Evolutionary conservation across 2,329 filamentous ascomycete species (phyloP), one percentile per base, ranked within the genome.

Genomic region (Botrytis hyacinthi): DNA sequence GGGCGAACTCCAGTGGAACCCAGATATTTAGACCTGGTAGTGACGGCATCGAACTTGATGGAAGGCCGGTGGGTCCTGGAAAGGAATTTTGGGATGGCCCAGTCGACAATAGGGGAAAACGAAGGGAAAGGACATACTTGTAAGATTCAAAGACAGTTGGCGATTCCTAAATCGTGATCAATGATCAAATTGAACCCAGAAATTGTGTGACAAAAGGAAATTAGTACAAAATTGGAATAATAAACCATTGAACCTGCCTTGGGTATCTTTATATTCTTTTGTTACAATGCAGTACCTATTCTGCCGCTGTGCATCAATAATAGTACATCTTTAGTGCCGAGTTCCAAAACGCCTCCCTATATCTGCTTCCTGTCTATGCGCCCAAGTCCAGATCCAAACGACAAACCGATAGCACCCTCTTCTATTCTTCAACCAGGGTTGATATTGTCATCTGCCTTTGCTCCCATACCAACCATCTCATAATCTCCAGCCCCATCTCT

Each of bases 401-500:
- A 69, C 37, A 69, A 57, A 32, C n/a, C 48, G 35, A 42, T 51
- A 61, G 26, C 35, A 68, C 46, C 20, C 46, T 48, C 46, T 73
- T 16, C 20, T 67, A 14, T 46, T 71, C 42, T 75, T 73, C 60
- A 74, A 74, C 63, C 69, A 46, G 68, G 37, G 57, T 73, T 60
- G 29, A 57, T 73, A 44, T 78, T 78, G 35, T 74, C 79, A 42
- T 80, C 79, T 14, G 76, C 81, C 74, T 86, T 86, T 79, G 89
- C 84, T 59, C 84, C 83, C 61, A 72, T 69, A n/a, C 66, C 66
- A 16, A 87, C 87, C 89, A 92, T 91, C 81, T 92, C 90, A 81
- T 92, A 92, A 75, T 89, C 88, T 20, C 87, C 88, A 0, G 83
- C 85, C 0, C 86, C 86, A 75, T 89, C 87, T 70, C 86, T 83